These are phyloP conservation scores for Aegilops longissima DNA, from an alignment of 176 grass and related monocot species.

Conservation along the genomic window DNA sequence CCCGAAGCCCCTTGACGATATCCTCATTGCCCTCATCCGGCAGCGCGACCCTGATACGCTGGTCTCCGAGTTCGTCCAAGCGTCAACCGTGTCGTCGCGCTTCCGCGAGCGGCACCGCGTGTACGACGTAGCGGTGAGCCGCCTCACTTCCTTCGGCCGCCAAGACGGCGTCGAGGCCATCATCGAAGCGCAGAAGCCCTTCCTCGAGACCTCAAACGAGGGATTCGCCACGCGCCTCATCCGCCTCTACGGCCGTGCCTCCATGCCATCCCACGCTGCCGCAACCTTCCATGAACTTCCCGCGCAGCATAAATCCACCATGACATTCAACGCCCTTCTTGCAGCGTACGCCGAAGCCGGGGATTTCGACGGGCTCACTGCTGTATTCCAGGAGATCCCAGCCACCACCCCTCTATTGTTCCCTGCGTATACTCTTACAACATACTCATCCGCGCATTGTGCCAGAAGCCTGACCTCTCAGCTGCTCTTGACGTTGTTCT, in stretches of 20 bases:
- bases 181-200: conserved; percentile 57
- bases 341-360: neutral
- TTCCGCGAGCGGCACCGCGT: conserved; percentile 50
- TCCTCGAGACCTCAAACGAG: conserved; percentile 29
- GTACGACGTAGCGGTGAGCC: conserved; percentile 44
- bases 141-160: conserved; percentile 39
- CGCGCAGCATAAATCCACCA: conserved; percentile 20
- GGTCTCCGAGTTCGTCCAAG: conserved; percentile 47
- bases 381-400: conserved; percentile 43
- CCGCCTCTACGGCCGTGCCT: conserved; percentile 52
- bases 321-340: conserved; percentile 53
- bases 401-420: conserved; percentile 29
- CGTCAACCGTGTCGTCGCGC: conserved; percentile 17
- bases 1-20: neutral
- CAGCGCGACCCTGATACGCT: conserved; percentile 54
- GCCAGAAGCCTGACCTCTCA: conserved; percentile 41
- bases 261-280: conserved; percentile 50
- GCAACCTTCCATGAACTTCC: conserved; percentile 44
- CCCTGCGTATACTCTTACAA: conserved; percentile 54
- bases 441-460: conserved; percentile 43
- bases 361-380: conserved; percentile 19
- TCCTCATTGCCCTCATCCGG: conserved; percentile 2
- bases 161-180: conserved; percentile 42
- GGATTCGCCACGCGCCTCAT: conserved; percentile 54
- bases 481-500: conserved; percentile 37